Percentiles rank a stretch among this genome's conserved stretches.
Evolutionary conservation across 2,329 filamentous ascomycete genomes (phyloP).

Genomic region (Aspergillus aculeatinus): DNA sequence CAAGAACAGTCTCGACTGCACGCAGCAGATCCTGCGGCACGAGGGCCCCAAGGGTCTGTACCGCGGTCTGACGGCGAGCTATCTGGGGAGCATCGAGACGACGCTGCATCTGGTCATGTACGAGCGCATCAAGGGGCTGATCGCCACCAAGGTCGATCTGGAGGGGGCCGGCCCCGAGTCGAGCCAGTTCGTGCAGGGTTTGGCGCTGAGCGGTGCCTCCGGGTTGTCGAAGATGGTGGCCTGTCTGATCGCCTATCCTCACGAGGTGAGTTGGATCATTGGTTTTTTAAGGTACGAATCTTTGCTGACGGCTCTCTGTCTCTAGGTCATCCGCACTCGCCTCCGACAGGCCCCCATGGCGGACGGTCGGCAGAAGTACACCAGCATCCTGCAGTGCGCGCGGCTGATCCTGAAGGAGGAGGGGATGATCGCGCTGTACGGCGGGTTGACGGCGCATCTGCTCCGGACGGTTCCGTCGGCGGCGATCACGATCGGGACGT

Average conservation of each 20-base stretch:
- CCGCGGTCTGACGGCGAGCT: slow-evolving; percentile 76
- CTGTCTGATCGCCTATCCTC: slow-evolving; percentile 35
- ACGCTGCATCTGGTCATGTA: slow-evolving; percentile 39
- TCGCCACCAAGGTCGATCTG: slow-evolving; percentile 18
- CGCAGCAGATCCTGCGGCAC: slow-evolving; percentile 72
- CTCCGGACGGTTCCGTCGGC: slow-evolving; percentile 37
- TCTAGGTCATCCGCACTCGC: slow-evolving; percentile 37
- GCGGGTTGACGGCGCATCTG: slow-evolving; percentile 38
- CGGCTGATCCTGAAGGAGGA: slow-evolving; percentile 36
- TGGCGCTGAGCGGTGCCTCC: slow-evolving; percentile 31
- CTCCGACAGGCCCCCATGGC: slow-evolving; percentile 38
- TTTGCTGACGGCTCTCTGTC: not conserved
- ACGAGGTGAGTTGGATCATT: slow-evolving; percentile 27
- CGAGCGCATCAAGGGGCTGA: slow-evolving; percentile 34
- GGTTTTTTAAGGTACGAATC: not conserved
- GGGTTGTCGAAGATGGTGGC: slow-evolving; percentile 36
- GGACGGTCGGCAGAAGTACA: slow-evolving; percentile 37
- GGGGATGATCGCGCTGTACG: slow-evolving; percentile 37
- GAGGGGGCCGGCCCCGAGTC: slow-evolving; percentile 12
- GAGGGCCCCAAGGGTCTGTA: slow-evolving; percentile 87
- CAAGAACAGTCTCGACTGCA: slow-evolving; percentile 65
- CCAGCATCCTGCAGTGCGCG: slow-evolving; percentile 37
- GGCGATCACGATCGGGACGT: slow-evolving; percentile 38
- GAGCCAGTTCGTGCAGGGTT: slow-evolving; percentile 18
- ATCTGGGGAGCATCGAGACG: slow-evolving; percentile 38